Evolutionary conservation across 495 filamentous ascomycete genomes (phyloP).

Genomic region (Aspergillus baeticus): DNA sequence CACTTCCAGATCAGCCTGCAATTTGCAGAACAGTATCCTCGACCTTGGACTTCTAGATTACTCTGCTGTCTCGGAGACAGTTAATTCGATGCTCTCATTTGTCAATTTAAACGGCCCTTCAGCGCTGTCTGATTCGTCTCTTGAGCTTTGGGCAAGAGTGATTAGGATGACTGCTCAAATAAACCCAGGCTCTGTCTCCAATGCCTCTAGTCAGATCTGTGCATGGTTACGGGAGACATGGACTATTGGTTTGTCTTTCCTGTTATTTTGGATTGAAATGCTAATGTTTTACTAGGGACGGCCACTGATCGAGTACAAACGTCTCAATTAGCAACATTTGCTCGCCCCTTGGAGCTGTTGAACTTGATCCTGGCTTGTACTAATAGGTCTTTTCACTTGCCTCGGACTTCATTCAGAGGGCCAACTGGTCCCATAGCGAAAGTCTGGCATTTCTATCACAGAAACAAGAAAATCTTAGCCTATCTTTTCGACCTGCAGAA

Average conservation of each 20-base stretch:
- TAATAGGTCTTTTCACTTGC: conserved; percentile 30
- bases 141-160: conserved; percentile 70
- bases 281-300: conserved; percentile 30
- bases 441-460: conserved; percentile 37
- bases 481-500: conserved; percentile 36
- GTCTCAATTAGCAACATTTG: conserved; percentile 40
- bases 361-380: conserved; percentile 41
- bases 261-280: background rate
- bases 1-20: conserved; percentile 78
- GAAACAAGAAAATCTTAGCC: conserved; percentile 32
- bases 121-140: conserved; percentile 71
- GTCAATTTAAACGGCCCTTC: conserved; percentile 81
- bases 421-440: conserved; percentile 30
- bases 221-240: conserved; percentile 79
- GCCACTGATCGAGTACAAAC: conserved; percentile 39
- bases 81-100: conserved; percentile 67
- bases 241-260: conserved; percentile 61
- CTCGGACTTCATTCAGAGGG: conserved; percentile 22
- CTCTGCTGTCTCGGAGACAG: conserved; percentile 57
- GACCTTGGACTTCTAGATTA: conserved; percentile 61
- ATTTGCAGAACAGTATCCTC: conserved; percentile 68
- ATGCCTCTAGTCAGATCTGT: conserved; percentile 66
- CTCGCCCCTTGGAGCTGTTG: conserved; percentile 39
- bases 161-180: conserved; percentile 49
- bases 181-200: conserved; percentile 61